Percentiles rank a stretch among this genome's conserved stretches.
phyloP scores from a whole-genome alignment of 768 basidiomycete species.

The Naematelia aurantialba region DNA sequence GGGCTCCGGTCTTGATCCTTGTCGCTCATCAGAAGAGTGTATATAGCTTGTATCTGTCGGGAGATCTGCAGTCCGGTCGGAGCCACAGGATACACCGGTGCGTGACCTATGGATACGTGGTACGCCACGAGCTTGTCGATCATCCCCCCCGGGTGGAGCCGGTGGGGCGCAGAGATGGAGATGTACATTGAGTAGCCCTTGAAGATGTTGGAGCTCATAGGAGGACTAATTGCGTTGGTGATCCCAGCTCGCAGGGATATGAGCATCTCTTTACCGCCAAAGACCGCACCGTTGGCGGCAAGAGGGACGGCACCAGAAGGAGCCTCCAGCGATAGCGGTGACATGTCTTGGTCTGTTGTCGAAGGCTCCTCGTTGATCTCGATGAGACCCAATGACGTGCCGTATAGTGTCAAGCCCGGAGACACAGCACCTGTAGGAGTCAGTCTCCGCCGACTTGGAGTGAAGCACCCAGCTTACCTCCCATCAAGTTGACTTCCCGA shows the following conservation, averaged over 20 bases:
- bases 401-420: neutral
- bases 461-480: no score
- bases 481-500: neutral
- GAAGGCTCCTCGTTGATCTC: neutral
- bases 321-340: neutral
- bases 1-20: conserved; percentile 44
- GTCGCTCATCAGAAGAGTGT: conserved; percentile 58
- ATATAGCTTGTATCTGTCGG: conserved; percentile 59
- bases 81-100: neutral
- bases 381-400: neutral
- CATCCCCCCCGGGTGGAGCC: conserved; percentile 53
- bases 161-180: neutral
- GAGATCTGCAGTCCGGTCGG: neutral
- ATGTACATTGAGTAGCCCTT: neutral
- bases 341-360: neutral
- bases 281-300: neutral
- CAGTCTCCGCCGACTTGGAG: neutral
- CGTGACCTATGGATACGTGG: conserved; percentile 1
- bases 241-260: neutral
- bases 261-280: neutral
- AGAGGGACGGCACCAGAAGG: neutral
- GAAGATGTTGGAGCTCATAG: neutral
- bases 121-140: conserved; percentile 60
- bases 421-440: neutral
- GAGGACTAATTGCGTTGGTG: neutral